phyloP scores from a whole-genome alignment of 148 eudicot species.

The Cornus controversa region DNA sequence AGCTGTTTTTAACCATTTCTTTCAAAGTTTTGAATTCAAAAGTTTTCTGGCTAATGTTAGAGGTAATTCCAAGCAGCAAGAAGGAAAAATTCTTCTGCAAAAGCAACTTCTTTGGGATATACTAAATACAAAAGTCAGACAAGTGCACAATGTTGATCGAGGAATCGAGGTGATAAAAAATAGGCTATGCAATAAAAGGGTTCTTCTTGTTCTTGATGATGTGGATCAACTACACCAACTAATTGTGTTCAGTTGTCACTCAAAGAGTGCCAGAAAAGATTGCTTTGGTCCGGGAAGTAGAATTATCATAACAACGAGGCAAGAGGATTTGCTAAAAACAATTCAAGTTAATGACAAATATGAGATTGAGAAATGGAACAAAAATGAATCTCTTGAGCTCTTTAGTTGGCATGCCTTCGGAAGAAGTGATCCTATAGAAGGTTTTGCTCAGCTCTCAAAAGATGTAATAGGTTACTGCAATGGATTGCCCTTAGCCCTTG shows the following conservation, averaged over 20 bases:
- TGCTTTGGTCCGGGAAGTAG: not conserved
- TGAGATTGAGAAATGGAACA: too few species aligned
- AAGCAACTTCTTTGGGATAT: not conserved
- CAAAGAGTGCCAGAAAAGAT: not conserved
- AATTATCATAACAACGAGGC: not conserved
- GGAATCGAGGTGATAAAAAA: not conserved
- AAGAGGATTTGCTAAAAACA: too few species aligned
- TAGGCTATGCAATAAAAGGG: not conserved
- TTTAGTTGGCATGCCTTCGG: not conserved
- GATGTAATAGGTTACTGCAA: not conserved
- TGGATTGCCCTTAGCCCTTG: not conserved
- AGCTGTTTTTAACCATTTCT: too few species aligned
- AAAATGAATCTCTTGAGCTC: not conserved
- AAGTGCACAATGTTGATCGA: not conserved
- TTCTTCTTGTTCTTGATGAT: not conserved
- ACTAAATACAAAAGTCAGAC: too few species aligned
- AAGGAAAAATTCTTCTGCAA: not conserved
- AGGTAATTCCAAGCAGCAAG: too few species aligned
- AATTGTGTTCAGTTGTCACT: not conserved
- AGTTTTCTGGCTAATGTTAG: too few species aligned
- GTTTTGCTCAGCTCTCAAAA: not conserved
- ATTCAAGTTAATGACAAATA: not conserved
- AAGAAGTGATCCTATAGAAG: not conserved
- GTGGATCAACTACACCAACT: not conserved
- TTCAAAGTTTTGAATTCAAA: too few species aligned